phyloP scores from a whole-genome alignment of 139 green algal species.

The Haematococcus sp. region DNA sequence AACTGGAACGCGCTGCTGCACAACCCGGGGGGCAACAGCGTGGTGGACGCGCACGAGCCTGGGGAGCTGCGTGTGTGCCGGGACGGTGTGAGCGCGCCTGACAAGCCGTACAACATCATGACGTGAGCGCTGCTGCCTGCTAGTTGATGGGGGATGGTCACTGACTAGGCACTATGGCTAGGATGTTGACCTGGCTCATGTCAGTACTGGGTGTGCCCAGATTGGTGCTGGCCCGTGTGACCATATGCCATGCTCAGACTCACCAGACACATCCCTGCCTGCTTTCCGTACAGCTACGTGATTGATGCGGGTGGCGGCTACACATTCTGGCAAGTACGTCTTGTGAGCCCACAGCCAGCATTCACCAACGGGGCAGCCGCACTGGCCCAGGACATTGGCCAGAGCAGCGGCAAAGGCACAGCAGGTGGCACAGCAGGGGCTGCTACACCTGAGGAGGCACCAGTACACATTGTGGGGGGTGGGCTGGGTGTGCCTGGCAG shows the following conservation, averaged over 20 bases:
- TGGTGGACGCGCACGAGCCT: slow-evolving; percentile 18
- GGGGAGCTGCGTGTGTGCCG: neutral
- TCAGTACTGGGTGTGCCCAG: neutral
- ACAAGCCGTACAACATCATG: neutral
- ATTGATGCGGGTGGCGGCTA: slow-evolving; percentile 38
- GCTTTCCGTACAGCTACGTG: slow-evolving; percentile 6
- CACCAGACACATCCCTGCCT: no score
- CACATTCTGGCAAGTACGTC: slow-evolving; percentile 47
- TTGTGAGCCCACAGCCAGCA: slow-evolving; percentile 12
- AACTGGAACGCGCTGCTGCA: slow-evolving; percentile 51
- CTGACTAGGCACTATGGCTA: no score
- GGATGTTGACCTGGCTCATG: neutral
- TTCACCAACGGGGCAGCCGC: slow-evolving; percentile 28
- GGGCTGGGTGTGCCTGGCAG: slow-evolving; percentile 39
- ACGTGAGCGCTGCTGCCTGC: no score
- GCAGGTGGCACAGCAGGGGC: neutral
- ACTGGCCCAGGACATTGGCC: neutral
- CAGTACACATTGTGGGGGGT: slow-evolving; percentile 12
- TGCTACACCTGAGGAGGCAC: neutral
- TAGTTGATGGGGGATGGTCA: no score
- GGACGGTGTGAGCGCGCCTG: no score
- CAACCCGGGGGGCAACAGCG: slow-evolving; percentile 15
- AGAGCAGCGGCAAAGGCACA: neutral
- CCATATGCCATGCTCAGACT: no score
- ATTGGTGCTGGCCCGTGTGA: no score